These are phyloP conservation scores for Trichoderma atroviride DNA, from an alignment of 2,329 filamentous ascomycete species.

Conservation along the genomic window DNA sequence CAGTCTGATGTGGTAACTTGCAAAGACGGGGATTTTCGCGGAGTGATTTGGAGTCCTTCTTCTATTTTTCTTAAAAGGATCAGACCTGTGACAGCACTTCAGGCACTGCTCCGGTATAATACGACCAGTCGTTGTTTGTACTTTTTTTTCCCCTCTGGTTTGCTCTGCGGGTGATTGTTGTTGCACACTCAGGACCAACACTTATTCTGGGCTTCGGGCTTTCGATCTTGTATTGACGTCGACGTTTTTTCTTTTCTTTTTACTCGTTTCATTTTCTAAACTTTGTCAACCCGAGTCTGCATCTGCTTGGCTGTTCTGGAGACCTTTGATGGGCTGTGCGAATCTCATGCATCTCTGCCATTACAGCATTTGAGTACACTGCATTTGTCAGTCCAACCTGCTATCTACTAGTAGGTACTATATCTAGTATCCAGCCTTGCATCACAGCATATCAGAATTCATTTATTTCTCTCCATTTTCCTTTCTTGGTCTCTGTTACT, in stretches of 20 bases:
- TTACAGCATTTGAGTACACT: not conserved
- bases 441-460: not conserved
- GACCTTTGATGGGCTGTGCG: not conserved
- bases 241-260: not conserved
- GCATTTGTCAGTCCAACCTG: not conserved
- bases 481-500: too few species aligned
- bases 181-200: not conserved
- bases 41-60: not conserved
- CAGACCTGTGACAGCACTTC: not conserved
- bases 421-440: not conserved
- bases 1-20: not conserved
- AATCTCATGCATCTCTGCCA: not conserved
- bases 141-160: conserved; percentile 3
- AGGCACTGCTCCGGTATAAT: too few species aligned
- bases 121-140: not conserved
- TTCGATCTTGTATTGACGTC: not conserved
- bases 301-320: not conserved
- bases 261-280: not conserved
- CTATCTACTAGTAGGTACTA: too few species aligned
- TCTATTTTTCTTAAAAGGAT: not conserved
- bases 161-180: conserved; percentile 7
- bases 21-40: not conserved
- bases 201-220: not conserved
- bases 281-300: not conserved
- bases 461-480: not conserved